phyloP scores from a whole-genome alignment of 140 eudicot species.

The Anethum foeniculum region DNA sequence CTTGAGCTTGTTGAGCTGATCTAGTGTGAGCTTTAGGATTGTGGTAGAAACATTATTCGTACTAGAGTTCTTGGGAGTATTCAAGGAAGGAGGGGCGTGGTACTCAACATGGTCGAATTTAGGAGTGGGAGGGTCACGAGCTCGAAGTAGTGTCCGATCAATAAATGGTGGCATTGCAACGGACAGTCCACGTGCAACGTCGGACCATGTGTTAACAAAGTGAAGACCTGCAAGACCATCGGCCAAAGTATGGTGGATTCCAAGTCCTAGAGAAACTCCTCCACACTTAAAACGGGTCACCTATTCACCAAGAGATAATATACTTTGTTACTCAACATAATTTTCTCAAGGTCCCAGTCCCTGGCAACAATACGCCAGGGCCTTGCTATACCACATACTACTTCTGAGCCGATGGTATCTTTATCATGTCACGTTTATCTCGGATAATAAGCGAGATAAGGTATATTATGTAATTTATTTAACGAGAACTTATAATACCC shows the following conservation, averaged over 20 bases:
- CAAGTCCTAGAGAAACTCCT: slow-evolving; percentile 54
- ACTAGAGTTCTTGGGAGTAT: slow-evolving; percentile 11
- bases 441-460: no score
- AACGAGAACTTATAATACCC: no score
- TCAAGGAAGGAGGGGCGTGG: slow-evolving; percentile 45
- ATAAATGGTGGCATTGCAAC: slow-evolving; percentile 48
- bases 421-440: no score
- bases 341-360: no score
- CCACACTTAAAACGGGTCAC: slow-evolving; percentile 62
- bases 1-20: slow-evolving; percentile 39
- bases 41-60: slow-evolving; percentile 26
- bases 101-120: slow-evolving; percentile 45
- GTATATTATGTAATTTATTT: no score
- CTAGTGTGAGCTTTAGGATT: slow-evolving; percentile 35
- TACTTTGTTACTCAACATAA: background rate
- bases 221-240: slow-evolving; percentile 53
- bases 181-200: slow-evolving; percentile 52
- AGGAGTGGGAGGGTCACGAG: slow-evolving; percentile 43
- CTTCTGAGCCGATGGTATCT: no score
- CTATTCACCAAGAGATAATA: slow-evolving; percentile 16
- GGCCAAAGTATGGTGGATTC: slow-evolving; percentile 36
- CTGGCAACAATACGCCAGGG: no score
- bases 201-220: slow-evolving; percentile 66
- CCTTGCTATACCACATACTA: no score
- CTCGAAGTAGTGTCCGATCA: slow-evolving; percentile 48